These are phyloP conservation scores for Apiospora marii DNA, from an alignment of 2,329 filamentous ascomycete species.

Conservation along the genomic window DNA sequence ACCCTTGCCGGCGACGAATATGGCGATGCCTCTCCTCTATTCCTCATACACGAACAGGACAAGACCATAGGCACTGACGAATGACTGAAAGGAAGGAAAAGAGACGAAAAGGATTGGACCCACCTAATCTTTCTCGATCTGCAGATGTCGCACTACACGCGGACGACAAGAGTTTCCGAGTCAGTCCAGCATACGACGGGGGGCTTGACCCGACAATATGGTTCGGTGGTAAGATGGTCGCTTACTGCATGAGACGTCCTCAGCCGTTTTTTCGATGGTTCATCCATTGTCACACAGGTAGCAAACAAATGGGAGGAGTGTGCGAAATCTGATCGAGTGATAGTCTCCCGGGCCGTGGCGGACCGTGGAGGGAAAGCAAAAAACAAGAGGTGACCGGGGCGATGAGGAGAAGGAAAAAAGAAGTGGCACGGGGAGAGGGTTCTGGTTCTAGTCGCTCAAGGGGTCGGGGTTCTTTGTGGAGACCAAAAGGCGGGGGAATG, in stretches of 20 bases:
- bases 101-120: constrained; percentile 12
- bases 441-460: neutral
- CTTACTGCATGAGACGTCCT: constrained; percentile 53
- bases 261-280: constrained; percentile 49
- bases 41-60: neutral
- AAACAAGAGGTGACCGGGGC: neutral
- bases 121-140: constrained; percentile 57
- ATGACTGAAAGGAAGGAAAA: neutral
- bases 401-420: constrained; percentile 1
- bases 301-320: neutral
- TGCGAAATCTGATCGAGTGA: neutral
- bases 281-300: constrained; percentile 27
- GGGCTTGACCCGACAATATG: neutral
- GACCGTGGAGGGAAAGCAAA: constrained; percentile 23
- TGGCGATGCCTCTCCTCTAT: neutral
- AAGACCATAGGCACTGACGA: no score
- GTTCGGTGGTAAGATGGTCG: constrained; percentile 23
- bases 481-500: constrained; percentile 21
- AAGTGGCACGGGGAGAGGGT: neutral
- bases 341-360: constrained; percentile 27
- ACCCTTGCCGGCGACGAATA: neutral
- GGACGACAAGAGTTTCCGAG: constrained; percentile 5
- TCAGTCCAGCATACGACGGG: neutral
- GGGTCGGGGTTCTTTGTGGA: constrained; percentile 1
- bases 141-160: constrained; percentile 55